phyloP scores from a whole-genome alignment of 345 rosid species.

The Acer saccharum region DNA sequence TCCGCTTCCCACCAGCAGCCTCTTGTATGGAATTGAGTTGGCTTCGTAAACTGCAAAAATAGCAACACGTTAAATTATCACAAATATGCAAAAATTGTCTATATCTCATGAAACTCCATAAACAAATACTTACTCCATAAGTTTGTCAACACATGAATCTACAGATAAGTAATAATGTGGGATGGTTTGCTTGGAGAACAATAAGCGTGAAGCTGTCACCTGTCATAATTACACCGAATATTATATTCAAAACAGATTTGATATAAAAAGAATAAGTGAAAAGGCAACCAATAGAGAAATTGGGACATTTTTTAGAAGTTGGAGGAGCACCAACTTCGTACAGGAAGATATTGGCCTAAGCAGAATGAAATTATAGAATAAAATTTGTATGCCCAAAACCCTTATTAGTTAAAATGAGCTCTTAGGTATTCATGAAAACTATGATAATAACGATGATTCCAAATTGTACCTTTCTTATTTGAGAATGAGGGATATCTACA shows the following conservation, averaged over 20 bases:
- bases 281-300: background rate
- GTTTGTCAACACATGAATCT: slow-evolving; percentile 92
- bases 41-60: slow-evolving; percentile 63
- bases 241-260: slow-evolving; percentile 17
- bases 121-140: slow-evolving; percentile 66
- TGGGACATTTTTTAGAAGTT: background rate
- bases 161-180: slow-evolving; percentile 96
- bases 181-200: slow-evolving; percentile 93
- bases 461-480: slow-evolving; percentile 80
- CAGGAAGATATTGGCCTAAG: background rate
- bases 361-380: background rate
- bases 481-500: slow-evolving; percentile 86
- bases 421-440: background rate
- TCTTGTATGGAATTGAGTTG: slow-evolving; percentile 85
- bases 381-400: background rate
- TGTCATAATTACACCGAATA: slow-evolving; percentile 37
- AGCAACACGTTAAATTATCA: slow-evolving; percentile 18
- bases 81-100: background rate
- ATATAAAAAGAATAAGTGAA: background rate
- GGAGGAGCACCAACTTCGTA: background rate
- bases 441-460: background rate
- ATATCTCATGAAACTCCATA: background rate
- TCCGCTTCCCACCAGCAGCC: slow-evolving; percentile 86
- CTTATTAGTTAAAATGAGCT: background rate
- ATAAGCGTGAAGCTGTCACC: slow-evolving; percentile 91